Conservation (phyloP, 768 basidiomycete species). For the Trametes coccinea region DNA sequence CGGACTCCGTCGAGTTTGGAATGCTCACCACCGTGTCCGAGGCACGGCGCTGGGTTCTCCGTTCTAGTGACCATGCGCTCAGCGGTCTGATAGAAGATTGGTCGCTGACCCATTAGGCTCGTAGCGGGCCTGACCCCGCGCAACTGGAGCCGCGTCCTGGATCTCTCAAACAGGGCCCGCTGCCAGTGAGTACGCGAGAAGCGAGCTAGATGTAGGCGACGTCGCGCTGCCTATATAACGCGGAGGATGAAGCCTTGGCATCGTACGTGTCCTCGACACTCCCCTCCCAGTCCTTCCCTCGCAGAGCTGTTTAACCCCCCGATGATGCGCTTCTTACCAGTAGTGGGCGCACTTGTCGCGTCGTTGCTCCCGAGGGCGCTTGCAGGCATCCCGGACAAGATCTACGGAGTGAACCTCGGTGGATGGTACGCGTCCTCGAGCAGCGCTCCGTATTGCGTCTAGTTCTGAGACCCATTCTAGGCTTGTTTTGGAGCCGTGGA, state of each 20-base stretch:
- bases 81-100: constrained; percentile 13
- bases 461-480: constrained; percentile 35
- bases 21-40: neutral
- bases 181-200: too few species aligned
- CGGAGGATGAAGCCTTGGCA: neutral
- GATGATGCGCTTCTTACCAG: constrained; percentile 1
- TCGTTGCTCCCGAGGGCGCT: neutral
- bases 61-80: neutral
- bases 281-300: neutral
- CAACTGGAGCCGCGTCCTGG: neutral
- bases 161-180: too few species aligned
- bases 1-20: neutral
- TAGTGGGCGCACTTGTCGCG: neutral
- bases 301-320: neutral
- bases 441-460: neutral
- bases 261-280: neutral
- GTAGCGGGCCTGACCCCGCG: neutral
- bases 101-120: constrained; percentile 6
- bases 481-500: constrained; percentile 81
- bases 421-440: constrained; percentile 48
- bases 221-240: neutral
- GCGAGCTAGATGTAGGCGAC: neutral
- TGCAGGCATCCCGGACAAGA: constrained; percentile 40
- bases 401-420: constrained; percentile 73
- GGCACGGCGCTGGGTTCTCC: neutral